A percentile compares a stretch with the other conserved stretches of the same genome.
Conservation (phyloP, 441 rosid genomes). For the Adansonia rubrostipa region DNA sequence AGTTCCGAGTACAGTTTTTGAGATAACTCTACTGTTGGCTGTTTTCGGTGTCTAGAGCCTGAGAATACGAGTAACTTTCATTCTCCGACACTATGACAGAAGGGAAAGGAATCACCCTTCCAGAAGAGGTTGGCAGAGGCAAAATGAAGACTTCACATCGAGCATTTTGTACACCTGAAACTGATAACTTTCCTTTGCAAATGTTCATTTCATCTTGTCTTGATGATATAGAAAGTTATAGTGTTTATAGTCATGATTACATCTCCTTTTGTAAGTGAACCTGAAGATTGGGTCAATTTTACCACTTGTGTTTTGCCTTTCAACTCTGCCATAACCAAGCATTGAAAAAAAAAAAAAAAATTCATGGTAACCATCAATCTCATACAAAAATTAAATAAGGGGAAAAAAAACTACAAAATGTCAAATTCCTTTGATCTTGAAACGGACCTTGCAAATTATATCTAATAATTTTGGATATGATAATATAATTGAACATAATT, state of each 20-base stretch:
- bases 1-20: not conserved
- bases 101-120: not conserved
- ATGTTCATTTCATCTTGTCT: not conserved
- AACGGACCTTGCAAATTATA: too few relatives aligned
- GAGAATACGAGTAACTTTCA: not conserved
- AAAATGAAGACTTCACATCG: not conserved
- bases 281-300: slow-evolving; percentile 6
- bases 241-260: not conserved
- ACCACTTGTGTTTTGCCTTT: not conserved
- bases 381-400: too few relatives aligned
- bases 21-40: not conserved
- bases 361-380: too few relatives aligned
- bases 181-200: not conserved
- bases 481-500: too few relatives aligned
- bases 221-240: not conserved
- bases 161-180: not conserved
- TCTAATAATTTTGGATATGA: too few relatives aligned
- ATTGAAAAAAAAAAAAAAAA: too few relatives aligned
- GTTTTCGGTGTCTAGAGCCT: not conserved
- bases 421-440: too few relatives aligned
- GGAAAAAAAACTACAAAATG: too few relatives aligned
- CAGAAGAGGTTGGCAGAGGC: not conserved
- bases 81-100: not conserved
- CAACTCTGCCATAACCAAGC: not conserved
- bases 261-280: not conserved